A percentile compares a stretch with the other conserved stretches of the same genome.
Conservation (phyloP, 176 grass and related monocot species). For the Oryza australiensis region DNA sequence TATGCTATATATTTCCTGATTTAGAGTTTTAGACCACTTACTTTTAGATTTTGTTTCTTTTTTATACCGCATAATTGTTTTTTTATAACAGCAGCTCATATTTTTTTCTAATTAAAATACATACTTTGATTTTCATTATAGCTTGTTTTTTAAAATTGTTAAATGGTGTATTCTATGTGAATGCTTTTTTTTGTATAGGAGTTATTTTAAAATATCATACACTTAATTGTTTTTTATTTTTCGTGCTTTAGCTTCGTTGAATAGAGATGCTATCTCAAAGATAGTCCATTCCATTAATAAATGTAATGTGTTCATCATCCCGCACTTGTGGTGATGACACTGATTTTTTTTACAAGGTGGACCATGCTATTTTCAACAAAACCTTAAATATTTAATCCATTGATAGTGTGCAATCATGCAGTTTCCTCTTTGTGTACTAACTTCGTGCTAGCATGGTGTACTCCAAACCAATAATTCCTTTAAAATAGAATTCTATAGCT, state of each 20-base stretch:
- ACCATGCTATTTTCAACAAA: not conserved
- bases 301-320: not conserved
- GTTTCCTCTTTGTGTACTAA: not conserved
- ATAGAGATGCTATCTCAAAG: too few species aligned
- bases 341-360: not conserved
- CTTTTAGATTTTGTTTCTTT: not conserved
- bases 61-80: not conserved
- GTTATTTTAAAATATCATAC: too few species aligned
- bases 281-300: not conserved
- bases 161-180: too few species aligned
- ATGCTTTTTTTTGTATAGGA: too few species aligned
- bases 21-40: not conserved
- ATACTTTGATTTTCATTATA: too few species aligned
- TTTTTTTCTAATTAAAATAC: too few species aligned
- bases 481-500: not conserved
- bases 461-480: constrained; percentile 10
- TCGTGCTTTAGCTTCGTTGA: too few species aligned
- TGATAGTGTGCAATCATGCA: not conserved
- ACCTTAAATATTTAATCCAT: not conserved
- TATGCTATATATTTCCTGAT: not conserved
- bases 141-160: too few species aligned
- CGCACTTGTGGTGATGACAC: not conserved
- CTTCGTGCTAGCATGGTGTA: constrained; percentile 1
- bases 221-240: too few species aligned
- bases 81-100: not conserved